A percentile compares a stretch with the other conserved stretches of the same genome.
Evolutionary conservation across 2,329 filamentous ascomycete genomes (phyloP).

Genomic region (Thielaviopsis euricoi): DNA sequence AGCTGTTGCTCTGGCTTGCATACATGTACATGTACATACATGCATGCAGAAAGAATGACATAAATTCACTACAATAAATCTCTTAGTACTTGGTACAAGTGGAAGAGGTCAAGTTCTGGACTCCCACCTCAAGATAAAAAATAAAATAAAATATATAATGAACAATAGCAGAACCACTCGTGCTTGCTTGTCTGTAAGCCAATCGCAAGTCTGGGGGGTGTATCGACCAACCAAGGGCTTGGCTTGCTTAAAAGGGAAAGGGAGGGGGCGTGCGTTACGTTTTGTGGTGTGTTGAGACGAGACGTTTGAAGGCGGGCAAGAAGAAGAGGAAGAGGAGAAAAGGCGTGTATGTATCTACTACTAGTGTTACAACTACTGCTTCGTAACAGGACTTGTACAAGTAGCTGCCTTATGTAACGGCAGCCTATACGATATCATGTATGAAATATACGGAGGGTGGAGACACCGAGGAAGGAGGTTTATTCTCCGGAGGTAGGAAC

Average conservation of each 20-base stretch:
- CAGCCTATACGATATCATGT: too few relatives aligned
- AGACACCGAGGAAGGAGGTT: not conserved
- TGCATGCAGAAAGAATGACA: not conserved
- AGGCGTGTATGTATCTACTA: not conserved
- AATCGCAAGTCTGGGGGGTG: not conserved
- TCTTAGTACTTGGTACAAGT: not conserved
- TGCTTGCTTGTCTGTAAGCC: not conserved
- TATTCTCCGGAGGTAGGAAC: not conserved
- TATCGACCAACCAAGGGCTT: not conserved
- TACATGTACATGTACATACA: too few relatives aligned
- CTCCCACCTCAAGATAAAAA: not conserved
- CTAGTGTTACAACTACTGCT: too few relatives aligned
- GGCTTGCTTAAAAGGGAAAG: not conserved
- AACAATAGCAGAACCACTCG: not conserved
- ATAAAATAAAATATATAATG: not conserved
- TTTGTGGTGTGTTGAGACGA: not conserved
- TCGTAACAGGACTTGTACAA: too few relatives aligned
- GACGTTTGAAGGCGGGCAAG: not conserved
- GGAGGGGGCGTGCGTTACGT: not conserved
- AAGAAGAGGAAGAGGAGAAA: not conserved
- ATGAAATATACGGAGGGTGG: too few relatives aligned
- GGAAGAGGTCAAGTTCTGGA: not conserved
- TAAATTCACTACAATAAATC: not conserved
- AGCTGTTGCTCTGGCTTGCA: too few relatives aligned
- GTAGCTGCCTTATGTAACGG: too few relatives aligned